phyloP scores from a whole-genome alignment of 75 land plant species.

The Picea sitchensis region DNA sequence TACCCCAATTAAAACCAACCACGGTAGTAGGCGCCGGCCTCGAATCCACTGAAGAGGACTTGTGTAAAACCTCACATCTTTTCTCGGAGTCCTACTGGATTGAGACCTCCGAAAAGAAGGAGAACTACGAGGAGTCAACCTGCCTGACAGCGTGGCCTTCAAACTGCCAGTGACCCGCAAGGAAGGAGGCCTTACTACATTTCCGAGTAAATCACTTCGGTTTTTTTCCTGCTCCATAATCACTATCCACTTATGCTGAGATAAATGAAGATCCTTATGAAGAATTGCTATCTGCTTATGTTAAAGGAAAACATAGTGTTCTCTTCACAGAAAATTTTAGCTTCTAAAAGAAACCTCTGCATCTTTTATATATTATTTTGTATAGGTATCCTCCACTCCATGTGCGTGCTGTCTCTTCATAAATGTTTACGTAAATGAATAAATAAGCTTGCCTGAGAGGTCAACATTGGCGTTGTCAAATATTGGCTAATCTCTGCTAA shows the following conservation, averaged over 20 bases:
- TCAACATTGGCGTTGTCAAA: too few relatives aligned
- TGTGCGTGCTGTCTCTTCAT: too few relatives aligned
- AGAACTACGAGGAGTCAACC: constrained; percentile 60
- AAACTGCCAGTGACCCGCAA: constrained; percentile 36
- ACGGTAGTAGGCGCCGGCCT: constrained; percentile 52
- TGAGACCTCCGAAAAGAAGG: constrained; percentile 56
- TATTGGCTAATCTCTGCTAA: too few relatives aligned
- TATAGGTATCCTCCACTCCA: too few relatives aligned
- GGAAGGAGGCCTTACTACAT: constrained; percentile 32
- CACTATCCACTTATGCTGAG: background rate
- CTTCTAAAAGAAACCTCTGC: too few relatives aligned
- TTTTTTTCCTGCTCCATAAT: constrained; percentile 34
- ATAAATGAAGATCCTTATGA: too few relatives aligned
- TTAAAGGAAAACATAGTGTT: too few relatives aligned
- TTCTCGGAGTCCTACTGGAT: constrained; percentile 54
- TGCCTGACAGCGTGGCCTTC: constrained; percentile 50
- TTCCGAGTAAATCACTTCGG: constrained; percentile 33
- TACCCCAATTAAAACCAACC: constrained; percentile 76
- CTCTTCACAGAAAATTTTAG: too few relatives aligned
- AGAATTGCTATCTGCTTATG: too few relatives aligned
- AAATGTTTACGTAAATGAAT: too few relatives aligned
- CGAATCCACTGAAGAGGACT: constrained; percentile 40
- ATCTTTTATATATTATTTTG: too few relatives aligned
- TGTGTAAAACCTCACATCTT: constrained; percentile 24
- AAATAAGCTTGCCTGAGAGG: too few relatives aligned